Percentiles rank a stretch among this genome's conserved stretches.
Conservation (phyloP, 441 rosid species). For the Populus hybrid region DNA sequence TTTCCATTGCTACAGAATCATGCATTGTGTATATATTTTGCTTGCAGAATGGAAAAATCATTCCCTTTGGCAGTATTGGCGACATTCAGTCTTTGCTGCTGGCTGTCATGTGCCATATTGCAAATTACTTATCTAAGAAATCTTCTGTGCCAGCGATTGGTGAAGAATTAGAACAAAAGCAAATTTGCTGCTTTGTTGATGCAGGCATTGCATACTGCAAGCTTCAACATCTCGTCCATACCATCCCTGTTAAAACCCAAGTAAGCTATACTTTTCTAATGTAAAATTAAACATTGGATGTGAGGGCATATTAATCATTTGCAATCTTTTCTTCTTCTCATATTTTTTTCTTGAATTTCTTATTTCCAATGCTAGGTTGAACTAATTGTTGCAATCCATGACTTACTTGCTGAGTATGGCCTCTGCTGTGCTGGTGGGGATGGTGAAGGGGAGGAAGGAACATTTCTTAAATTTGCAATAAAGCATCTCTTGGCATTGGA, state of each 20-base stretch:
- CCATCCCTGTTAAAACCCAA: conserved; percentile 64
- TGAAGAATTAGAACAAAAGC: conserved; percentile 69
- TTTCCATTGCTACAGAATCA: background rate
- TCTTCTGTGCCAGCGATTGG: conserved; percentile 41
- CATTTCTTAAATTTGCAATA: conserved; percentile 92
- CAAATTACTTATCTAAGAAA: conserved; percentile 59
- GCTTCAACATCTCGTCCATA: conserved; percentile 81
- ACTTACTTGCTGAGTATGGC: conserved; percentile 83
- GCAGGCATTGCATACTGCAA: conserved; percentile 94
- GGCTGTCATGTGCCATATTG: conserved; percentile 76
- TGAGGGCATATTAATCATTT: background rate
- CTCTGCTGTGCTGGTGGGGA: conserved; percentile 90
- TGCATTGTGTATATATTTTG: conserved; percentile 19
- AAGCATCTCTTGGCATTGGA: conserved; percentile 94
- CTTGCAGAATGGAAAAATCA: conserved; percentile 54
- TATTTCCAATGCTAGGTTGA: conserved; percentile 58
- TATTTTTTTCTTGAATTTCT: conserved; percentile 12
- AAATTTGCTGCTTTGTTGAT: conserved; percentile 65
- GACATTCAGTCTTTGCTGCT: conserved; percentile 78
- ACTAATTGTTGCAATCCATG: conserved; percentile 82
- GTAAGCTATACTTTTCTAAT: conserved; percentile 22
- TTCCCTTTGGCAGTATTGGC: conserved; percentile 45
- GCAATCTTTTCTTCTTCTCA: conserved; percentile 19
- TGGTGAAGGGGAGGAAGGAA: conserved; percentile 83
- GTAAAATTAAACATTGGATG: conserved; percentile 2